Evolutionary conservation across 305 asterid genomes (phyloP).

Genomic region (Nicotiana rustica): DNA sequence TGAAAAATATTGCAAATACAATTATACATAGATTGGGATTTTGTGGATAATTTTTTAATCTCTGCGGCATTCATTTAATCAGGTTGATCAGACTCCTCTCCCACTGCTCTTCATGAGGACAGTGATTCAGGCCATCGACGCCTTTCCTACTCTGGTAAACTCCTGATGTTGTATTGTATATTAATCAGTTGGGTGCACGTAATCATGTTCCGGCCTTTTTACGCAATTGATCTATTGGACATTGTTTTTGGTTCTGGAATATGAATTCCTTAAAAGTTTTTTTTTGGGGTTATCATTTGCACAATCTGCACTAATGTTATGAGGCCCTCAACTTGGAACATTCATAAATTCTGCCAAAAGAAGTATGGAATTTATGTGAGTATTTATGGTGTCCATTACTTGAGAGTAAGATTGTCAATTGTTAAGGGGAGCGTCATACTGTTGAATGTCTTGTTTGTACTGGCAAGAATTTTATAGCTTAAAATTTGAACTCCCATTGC

Average conservation of each 20-base stretch:
- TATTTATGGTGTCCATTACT: not conserved
- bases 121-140: constrained; percentile 97
- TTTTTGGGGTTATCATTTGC: not conserved
- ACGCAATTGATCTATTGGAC: not conserved
- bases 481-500: not conserved
- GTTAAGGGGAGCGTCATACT: not conserved
- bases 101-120: constrained; percentile 98
- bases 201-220: not conserved
- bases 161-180: constrained; percentile 28
- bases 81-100: constrained; percentile 94
- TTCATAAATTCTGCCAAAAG: not conserved
- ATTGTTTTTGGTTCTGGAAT: not conserved
- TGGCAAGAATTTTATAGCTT: not conserved
- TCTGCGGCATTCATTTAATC: constrained; percentile 36
- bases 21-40: not conserved
- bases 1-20: constrained; percentile 35
- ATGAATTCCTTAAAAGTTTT: too few relatives aligned
- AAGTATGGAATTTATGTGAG: not conserved
- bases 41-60: constrained; percentile 38
- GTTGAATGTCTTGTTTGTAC: not conserved
- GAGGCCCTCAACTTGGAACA: not conserved
- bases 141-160: constrained; percentile 90
- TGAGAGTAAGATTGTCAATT: not conserved
- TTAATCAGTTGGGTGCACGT: constrained; percentile 22
- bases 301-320: constrained; percentile 8